Conservation (phyloP, 2,329 filamentous ascomycete genomes). For the Metarhizium anisopliae region DNA sequence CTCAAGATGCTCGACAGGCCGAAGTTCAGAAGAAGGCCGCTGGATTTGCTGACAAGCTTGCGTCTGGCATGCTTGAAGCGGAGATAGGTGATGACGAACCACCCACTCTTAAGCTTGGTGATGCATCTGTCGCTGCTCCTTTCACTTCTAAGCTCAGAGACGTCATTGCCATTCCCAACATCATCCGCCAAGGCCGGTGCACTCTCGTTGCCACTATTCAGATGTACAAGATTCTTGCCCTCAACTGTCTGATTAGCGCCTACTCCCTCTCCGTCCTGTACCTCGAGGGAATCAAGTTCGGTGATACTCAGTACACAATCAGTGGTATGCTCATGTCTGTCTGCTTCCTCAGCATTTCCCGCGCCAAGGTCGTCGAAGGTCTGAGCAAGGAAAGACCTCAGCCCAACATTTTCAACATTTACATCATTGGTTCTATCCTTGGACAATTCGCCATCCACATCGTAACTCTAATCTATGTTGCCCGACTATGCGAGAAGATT, state of each 20-base stretch:
- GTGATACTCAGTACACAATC: slow-evolving; percentile 95
- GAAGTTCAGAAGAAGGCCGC: slow-evolving; percentile 64
- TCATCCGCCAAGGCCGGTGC: slow-evolving; percentile 94
- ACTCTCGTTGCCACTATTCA: slow-evolving; percentile 97
- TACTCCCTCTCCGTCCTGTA: slow-evolving; percentile 96
- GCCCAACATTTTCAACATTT: slow-evolving; percentile 97
- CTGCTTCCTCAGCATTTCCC: slow-evolving; percentile 97
- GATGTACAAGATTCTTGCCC: slow-evolving; percentile 99
- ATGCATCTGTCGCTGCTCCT: slow-evolving; percentile 92
- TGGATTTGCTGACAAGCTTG: slow-evolving; percentile 77
- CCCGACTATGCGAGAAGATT: slow-evolving; percentile 74
- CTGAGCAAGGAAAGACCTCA: slow-evolving; percentile 95
- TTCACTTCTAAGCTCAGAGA: slow-evolving; percentile 98
- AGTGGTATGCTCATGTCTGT: slow-evolving; percentile 99
- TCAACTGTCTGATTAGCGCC: slow-evolving; percentile 96
- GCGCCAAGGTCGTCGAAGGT: slow-evolving; percentile 89
- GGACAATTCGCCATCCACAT: slow-evolving; percentile 97
- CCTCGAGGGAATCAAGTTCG: slow-evolving; percentile 97
- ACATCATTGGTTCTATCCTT: slow-evolving; percentile 96
- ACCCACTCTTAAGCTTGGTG: slow-evolving; percentile 91
- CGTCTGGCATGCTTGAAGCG: slow-evolving; percentile 78
- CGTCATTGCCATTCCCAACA: slow-evolving; percentile 94
- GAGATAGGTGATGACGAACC: slow-evolving; percentile 86
- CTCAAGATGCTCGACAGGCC: slow-evolving; percentile 33
- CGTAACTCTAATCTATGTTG: slow-evolving; percentile 86